Evolutionary conservation across 2,329 filamentous ascomycete species (phyloP).

Genomic region (Xylariaceae sp.): DNA sequence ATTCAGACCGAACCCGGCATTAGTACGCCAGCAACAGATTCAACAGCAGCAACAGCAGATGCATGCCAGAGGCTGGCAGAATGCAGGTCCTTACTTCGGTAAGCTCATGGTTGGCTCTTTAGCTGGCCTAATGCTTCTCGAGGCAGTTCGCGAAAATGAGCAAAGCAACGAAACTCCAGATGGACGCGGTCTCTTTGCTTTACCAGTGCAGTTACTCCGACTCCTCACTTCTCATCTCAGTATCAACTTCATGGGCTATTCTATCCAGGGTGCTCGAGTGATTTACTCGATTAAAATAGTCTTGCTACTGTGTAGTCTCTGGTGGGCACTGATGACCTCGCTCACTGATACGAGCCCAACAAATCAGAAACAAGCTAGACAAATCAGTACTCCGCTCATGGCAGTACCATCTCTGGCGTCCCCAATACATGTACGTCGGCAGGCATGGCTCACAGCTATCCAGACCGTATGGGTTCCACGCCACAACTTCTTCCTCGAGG

Average conservation of each 20-base stretch:
- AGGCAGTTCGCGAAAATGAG: conserved; percentile 69
- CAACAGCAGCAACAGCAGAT: conserved; percentile 48
- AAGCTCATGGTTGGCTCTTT: conserved; percentile 93
- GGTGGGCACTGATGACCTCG: conserved; percentile 54
- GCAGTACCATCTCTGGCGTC: conserved; percentile 71
- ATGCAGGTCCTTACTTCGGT: conserved; percentile 53
- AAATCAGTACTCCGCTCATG: conserved; percentile 36
- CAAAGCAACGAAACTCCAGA: conserved; percentile 59
- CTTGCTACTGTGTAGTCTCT: conserved; percentile 48
- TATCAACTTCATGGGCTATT: conserved; percentile 52
- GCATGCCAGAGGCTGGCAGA: conserved; percentile 52
- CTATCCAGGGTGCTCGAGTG: conserved; percentile 40
- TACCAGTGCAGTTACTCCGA: conserved; percentile 58
- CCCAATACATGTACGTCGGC: conserved; percentile 77
- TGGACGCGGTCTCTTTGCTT: conserved; percentile 62
- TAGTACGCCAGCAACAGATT: conserved; percentile 54
- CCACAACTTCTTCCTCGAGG: conserved; percentile 82
- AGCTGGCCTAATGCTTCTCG: conserved; percentile 86
- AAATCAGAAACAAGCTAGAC: conserved; percentile 40
- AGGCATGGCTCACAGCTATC: conserved; percentile 89
- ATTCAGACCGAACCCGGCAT: conserved; percentile 38
- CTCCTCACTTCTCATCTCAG: conserved; percentile 45
- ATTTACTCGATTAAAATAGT: conserved; percentile 51
- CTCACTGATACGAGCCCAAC: conserved; percentile 53
- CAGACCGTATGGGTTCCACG: conserved; percentile 89